phyloP scores from a whole-genome alignment of 2,329 filamentous ascomycete genomes.

The Allantophomopsis lycopodina region DNA sequence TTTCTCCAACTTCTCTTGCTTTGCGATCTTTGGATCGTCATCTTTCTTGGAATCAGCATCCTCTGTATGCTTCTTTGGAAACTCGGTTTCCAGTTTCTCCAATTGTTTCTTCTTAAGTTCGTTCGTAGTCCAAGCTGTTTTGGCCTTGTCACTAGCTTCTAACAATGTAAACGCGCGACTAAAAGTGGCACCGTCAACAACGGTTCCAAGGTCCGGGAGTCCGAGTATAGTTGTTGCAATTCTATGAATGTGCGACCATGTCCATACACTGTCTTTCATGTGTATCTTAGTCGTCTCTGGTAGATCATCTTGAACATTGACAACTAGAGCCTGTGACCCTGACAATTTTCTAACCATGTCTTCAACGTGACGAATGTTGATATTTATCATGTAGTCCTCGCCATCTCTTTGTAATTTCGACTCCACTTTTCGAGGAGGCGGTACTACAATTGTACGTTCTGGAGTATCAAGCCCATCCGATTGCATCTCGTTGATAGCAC shows the following conservation, averaged over 20 bases:
- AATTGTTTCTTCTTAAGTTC: conserved; percentile 23
- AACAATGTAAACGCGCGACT: conserved; percentile 25
- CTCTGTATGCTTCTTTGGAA: conserved; percentile 19
- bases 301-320: conserved; percentile 10
- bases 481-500: conserved; percentile 27
- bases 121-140: conserved; percentile 25
- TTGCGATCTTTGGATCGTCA: conserved; percentile 19
- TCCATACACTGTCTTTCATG: conserved; percentile 38
- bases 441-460: conserved; percentile 38
- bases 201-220: conserved; percentile 19
- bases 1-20: conserved; percentile 27
- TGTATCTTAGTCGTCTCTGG: conserved; percentile 13
- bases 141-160: conserved; percentile 29
- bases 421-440: conserved; percentile 28
- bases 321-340: conserved; percentile 10
- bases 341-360: conserved; percentile 35
- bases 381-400: conserved; percentile 30
- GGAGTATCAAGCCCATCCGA: conserved; percentile 28
- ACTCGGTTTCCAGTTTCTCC: conserved; percentile 12
- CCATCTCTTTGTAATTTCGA: conserved; percentile 30
- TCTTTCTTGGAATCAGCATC: conserved; percentile 17
- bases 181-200: conserved; percentile 19
- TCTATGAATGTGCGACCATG: conserved; percentile 46
- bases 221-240: conserved; percentile 34
- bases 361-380: conserved; percentile 52